phyloP scores from a whole-genome alignment of 2,329 filamentous ascomycete genomes.

The Albifimbria verrucaria region DNA sequence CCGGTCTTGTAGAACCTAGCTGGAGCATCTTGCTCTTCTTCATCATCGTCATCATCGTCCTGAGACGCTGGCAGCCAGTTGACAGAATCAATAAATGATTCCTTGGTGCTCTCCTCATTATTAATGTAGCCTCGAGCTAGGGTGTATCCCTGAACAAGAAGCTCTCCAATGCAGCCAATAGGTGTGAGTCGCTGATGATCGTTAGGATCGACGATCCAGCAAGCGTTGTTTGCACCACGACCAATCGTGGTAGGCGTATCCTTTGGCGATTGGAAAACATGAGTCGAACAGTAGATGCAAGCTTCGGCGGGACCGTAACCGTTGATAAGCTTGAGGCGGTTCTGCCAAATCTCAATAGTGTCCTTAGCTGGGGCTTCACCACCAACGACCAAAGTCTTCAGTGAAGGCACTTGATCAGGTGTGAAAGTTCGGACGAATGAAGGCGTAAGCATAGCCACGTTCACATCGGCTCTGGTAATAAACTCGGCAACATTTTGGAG shows the following conservation, averaged over 20 bases:
- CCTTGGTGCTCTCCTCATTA: constrained; percentile 45
- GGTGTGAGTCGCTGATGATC: constrained; percentile 34
- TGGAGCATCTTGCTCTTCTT: too few species aligned
- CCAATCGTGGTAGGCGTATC: constrained; percentile 30
- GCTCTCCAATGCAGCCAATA: constrained; percentile 39
- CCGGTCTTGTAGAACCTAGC: background rate
- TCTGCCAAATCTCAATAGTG: constrained; percentile 10
- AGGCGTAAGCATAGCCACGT: constrained; percentile 13
- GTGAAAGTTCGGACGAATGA: constrained; percentile 12
- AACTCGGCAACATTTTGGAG: constrained; percentile 1
- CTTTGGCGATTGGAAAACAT: background rate
- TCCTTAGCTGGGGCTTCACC: constrained; percentile 10
- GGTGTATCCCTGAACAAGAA: constrained; percentile 45
- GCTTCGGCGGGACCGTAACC: constrained; percentile 15
- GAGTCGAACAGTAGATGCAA: background rate
- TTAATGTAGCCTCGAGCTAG: constrained; percentile 54
- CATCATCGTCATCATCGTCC: too few species aligned
- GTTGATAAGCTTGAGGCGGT: constrained; percentile 8
- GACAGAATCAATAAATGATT: constrained; percentile 47
- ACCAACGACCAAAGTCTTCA: constrained; percentile 9
- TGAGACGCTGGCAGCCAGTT: constrained; percentile 36
- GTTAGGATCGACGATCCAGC: constrained; percentile 40
- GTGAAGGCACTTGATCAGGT: constrained; percentile 8
- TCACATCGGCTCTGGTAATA: constrained; percentile 4
- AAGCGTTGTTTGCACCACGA: constrained; percentile 27